Evolutionary conservation across 148 eudicot species (phyloP), one percentile per base, ranked within the genome.

Genomic region (Chenopodium quinoa): DNA sequence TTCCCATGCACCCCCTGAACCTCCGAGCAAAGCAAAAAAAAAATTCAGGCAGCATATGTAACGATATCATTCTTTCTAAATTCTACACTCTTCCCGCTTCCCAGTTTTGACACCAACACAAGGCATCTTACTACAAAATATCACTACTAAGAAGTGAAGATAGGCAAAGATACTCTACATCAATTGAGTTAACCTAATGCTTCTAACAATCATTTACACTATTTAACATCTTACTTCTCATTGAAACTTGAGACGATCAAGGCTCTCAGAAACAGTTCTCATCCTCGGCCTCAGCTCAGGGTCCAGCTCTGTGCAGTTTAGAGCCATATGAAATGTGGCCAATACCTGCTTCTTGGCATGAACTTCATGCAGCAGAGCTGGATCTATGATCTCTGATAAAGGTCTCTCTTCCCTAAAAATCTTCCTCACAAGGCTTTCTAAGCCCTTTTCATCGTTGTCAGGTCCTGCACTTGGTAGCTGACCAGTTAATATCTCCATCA

Each of bases 221-320:
- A 76, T 71, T 76, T 64, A 80, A 56, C 9, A 20, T 10, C 19
- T 58, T 11, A 74, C 20, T 71, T 77, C 84, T 89, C 83, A 90
- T 34, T 85, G 83, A 77, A 84, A 87, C 80, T 88, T 87, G 78
- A 96, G 83, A 52, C 89, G 85, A 80, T 96, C 98, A 74, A 96
- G 97, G 78, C 89, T 86, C 79, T 91, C 93, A 0, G 82, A 90
- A 67, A 95, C 92, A 40, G 87, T 79, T 80, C 90, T 88, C 99
- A 95, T 95, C 88, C 90, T 90, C 0, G 99, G 99, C 83, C 99
- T 83, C 27, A 91, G 44, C 83, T 95, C 99, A 0, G 97, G 97
- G 70, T 95, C 97, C 34, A 81, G 14, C 67, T 91, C 99, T 14
- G 99, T 91, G 88, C 99, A 96, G 52, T 81, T 90, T 27, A 96